phyloP scores from a whole-genome alignment of 2,329 filamentous ascomycete species.

The Penicillium sp. region DNA sequence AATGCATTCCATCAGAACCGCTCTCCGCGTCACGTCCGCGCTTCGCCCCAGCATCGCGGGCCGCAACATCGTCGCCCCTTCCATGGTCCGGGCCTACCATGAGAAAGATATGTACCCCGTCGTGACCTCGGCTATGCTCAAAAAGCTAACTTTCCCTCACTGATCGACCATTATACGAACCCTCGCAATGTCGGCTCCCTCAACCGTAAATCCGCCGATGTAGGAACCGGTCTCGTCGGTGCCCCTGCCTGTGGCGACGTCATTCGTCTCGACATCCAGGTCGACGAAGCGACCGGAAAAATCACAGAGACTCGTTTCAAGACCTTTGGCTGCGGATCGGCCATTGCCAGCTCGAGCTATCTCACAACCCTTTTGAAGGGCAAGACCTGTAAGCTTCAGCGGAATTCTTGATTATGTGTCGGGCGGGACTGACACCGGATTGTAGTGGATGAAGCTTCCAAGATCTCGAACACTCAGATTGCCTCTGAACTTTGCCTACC shows the following conservation, averaged over 20 bases:
- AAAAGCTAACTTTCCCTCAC: slow-evolving; percentile 35
- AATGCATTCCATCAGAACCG: slow-evolving; percentile 20
- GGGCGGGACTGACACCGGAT: slow-evolving; percentile 1
- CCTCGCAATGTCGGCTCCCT: slow-evolving; percentile 72
- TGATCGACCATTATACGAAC: slow-evolving; percentile 81
- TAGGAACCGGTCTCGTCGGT: slow-evolving; percentile 88
- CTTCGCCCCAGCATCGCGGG: slow-evolving; percentile 15
- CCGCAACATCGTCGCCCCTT: slow-evolving; percentile 16
- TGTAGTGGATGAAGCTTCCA: slow-evolving; percentile 80
- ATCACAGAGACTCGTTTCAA: slow-evolving; percentile 98
- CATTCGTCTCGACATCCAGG: slow-evolving; percentile 92
- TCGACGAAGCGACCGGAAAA: slow-evolving; percentile 84
- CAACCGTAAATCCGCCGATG: slow-evolving; percentile 77
- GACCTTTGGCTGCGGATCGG: slow-evolving; percentile 93
- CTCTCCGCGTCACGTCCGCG: slow-evolving; percentile 14
- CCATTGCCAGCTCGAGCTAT: slow-evolving; percentile 94
- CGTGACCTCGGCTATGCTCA: slow-evolving; percentile 3
- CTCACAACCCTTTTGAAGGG: slow-evolving; percentile 92
- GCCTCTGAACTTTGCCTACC: slow-evolving; percentile 94
- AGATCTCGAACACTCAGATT: slow-evolving; percentile 96
- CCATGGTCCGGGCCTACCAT: slow-evolving; percentile 54
- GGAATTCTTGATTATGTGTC: neutral
- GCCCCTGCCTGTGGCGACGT: slow-evolving; percentile 92
- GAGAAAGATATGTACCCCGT: slow-evolving; percentile 64
- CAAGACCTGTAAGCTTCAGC: slow-evolving; percentile 65